Conservation (phyloP, 495 filamentous ascomycete species). For the Niebla homalea region DNA sequence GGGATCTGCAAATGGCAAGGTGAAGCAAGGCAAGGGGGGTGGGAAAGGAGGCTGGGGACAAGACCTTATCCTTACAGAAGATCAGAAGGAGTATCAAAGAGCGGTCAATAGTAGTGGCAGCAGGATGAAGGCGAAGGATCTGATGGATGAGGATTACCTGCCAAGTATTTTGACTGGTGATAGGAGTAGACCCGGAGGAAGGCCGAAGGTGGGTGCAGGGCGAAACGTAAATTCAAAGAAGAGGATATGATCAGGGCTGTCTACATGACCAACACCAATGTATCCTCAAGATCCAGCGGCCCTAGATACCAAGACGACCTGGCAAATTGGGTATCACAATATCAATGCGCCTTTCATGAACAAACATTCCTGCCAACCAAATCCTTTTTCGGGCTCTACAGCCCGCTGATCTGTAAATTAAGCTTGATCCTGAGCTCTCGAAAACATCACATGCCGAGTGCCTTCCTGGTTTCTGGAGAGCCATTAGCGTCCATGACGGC, state of each 20-base stretch:
- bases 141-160: slow-evolving; percentile 92
- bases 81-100: slow-evolving; percentile 83
- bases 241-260: not conserved
- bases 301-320: no score
- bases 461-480: slow-evolving; percentile 12
- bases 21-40: slow-evolving; percentile 45
- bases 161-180: slow-evolving; percentile 78
- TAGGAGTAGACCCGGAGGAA: slow-evolving; percentile 45
- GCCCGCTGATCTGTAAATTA: not conserved
- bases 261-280: no score
- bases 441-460: not conserved
- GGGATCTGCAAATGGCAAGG: slow-evolving; percentile 65
- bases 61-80: slow-evolving; percentile 73
- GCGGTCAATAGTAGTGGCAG: slow-evolving; percentile 44
- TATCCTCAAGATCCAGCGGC: no score
- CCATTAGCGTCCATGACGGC: not conserved
- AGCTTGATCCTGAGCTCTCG: not conserved
- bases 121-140: slow-evolving; percentile 57
- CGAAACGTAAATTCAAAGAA: slow-evolving; percentile 76
- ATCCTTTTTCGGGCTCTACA: not conserved
- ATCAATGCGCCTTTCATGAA: not conserved
- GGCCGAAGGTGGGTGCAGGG: slow-evolving; percentile 71
- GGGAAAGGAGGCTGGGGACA: slow-evolving; percentile 81
- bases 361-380: not conserved
- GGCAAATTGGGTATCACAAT: no score